Percentiles rank a stretch among this genome's conserved stretches.
Evolutionary conservation across 139 green algal genomes (phyloP).

Genomic region (Trebouxia sp.): DNA sequence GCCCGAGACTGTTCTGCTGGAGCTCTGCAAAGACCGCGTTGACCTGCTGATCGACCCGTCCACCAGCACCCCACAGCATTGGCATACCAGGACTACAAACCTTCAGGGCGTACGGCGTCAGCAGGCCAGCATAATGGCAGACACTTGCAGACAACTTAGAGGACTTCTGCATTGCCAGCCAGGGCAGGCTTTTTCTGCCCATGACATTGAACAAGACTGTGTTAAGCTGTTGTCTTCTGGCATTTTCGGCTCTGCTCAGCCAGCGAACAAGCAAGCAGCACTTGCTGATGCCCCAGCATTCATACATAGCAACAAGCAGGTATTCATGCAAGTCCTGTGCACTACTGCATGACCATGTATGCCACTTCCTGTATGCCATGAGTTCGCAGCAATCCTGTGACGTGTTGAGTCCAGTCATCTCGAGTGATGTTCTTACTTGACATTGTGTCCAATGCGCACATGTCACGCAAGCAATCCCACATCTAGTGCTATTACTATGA

Average conservation of each 20-base stretch:
- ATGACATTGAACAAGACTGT: slow-evolving; percentile 39
- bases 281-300: slow-evolving; percentile 1
- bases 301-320: background rate
- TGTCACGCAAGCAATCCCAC: too few species aligned
- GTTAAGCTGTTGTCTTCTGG: slow-evolving; percentile 33
- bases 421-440: too few species aligned
- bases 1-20: slow-evolving; percentile 65
- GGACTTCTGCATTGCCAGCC: background rate
- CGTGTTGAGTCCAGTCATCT: too few species aligned
- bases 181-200: slow-evolving; percentile 1
- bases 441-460: too few species aligned
- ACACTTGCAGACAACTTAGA: background rate
- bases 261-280: background rate
- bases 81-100: background rate
- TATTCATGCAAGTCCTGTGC: background rate
- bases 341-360: background rate
- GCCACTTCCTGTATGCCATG: background rate
- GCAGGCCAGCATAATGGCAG: background rate
- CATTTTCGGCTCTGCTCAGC: slow-evolving; percentile 27
- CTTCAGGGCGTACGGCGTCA: background rate
- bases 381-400: background rate
- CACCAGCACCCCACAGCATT: slow-evolving; percentile 26
- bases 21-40: slow-evolving; percentile 83
- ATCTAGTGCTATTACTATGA: too few species aligned
- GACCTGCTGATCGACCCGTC: slow-evolving; percentile 64